Evolutionary conservation across 345 rosid species (phyloP), one percentile per base, ranked within the genome.

Genomic region (Camelina sativa): DNA sequence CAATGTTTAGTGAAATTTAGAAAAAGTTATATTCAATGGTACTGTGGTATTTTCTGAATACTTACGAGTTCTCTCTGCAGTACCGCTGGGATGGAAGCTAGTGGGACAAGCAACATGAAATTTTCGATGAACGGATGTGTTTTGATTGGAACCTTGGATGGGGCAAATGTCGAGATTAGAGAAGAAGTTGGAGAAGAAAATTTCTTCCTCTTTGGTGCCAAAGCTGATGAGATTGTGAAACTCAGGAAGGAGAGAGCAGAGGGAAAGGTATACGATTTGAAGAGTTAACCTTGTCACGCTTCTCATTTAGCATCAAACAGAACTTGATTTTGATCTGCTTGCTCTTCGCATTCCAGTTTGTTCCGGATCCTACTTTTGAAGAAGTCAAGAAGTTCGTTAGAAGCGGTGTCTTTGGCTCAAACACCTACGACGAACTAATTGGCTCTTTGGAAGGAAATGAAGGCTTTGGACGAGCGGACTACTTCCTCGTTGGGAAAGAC

Each of bases 61-160:
- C 7, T 68, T 68, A 37, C 54, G 51, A 16, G 12, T 69, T 69
- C 44, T 58, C 19, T 72, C 35, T 67, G 43, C 74, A 89, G 97
- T 77, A 91, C 94, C 19, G 92, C 94, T 66, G 97, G 97, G n/a
- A 91, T 91, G 97, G 97, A 91, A 77, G 97, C 97, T 23, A 91
- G 97, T 79, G 97, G 97, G 80, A 91, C 97, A 61, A 89, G 97
- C 83, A 91, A 91, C 81, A 91, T 91, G 97, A 91, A 91, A 84
- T 91, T 91, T 75, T 77, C 94, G 7, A 91, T 91, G 97, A 91
- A 91, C 67, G 92, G 94, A 41, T 89, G 97, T 71, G 62, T 89
- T 67, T 80, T 84, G 62, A 91, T 91, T 44, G 97, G 97, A 56
- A 91, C 97, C 17, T 80, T 91, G 76, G 97, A 91, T 77, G 94